Evolutionary conservation across 1,284 basidiomycete species (phyloP).

Genomic region (Ceratobasidium sp.): DNA sequence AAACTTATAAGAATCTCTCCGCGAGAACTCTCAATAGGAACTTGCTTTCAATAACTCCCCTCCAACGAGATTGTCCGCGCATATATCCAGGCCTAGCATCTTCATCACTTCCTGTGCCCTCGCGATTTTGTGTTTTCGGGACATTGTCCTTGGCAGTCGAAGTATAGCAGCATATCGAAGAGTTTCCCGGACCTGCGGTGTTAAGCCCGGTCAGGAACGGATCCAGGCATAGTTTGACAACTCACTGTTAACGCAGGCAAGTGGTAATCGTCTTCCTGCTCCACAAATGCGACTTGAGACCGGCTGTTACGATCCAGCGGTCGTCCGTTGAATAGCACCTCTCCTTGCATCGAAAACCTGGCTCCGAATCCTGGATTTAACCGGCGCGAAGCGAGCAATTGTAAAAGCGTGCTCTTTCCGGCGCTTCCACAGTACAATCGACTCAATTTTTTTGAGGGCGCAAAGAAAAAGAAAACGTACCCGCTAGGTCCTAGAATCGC

Average conservation of each 20-base stretch:
- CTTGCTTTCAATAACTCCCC: slow-evolving; percentile 62
- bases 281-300: slow-evolving; percentile 64
- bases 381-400: slow-evolving; percentile 62
- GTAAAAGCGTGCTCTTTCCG: slow-evolving; percentile 65
- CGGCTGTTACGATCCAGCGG: slow-evolving; percentile 53
- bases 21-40: too few relatives aligned
- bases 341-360: slow-evolving; percentile 56
- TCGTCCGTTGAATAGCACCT: slow-evolving; percentile 58
- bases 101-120: slow-evolving; percentile 65
- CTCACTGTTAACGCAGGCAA: slow-evolving; percentile 63
- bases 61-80: slow-evolving; percentile 69
- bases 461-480: slow-evolving; percentile 16
- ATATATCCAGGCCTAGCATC: slow-evolving; percentile 66
- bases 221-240: slow-evolving; percentile 51
- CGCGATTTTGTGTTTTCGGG: slow-evolving; percentile 60
- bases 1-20: too few relatives aligned
- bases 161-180: slow-evolving; percentile 66
- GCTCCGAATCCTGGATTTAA: slow-evolving; percentile 58
- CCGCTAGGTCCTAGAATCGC: slow-evolving; percentile 59
- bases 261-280: slow-evolving; percentile 67
- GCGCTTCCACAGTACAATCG: slow-evolving; percentile 57
- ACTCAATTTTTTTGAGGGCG: not conserved
- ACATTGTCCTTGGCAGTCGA: slow-evolving; percentile 62
- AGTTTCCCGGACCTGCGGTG: slow-evolving; percentile 59
- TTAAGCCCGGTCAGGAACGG: not conserved